Base-by-base conservation (phyloP, 805 yeast genomes). In the Zygosaccharomyces siamensis region DNA sequence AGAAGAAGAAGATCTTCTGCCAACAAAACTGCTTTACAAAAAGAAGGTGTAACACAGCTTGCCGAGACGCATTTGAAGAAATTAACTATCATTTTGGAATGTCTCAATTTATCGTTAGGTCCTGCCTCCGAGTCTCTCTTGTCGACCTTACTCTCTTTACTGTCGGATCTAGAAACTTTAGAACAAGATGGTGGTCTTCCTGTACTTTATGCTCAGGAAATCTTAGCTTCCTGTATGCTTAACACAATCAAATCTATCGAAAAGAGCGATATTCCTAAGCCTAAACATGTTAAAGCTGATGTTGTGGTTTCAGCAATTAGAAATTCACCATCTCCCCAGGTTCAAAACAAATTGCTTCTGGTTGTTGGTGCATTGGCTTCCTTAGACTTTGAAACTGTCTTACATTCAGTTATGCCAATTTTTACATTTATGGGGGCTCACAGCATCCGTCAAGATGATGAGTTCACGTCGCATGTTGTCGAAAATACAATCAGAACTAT, bases 361-460 rank as follows among this genome's bases (percentile, higher is more conserved):
- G 92, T 93, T 24, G 82, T 93, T 56, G 86, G 97, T 2, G 84
- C 89, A 43, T 72, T 93, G 56, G 98, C 98, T 0, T 74, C 89
- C 0, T 70, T 93, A 48, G 86, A 92, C 10, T 97, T 98, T 7
- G 97, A 92, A 61, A 80, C 86, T 27, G 89, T 93, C 26, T 72
- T 93, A 46, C 98, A 93, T 69, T 86, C 97, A 2, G 96, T 93
- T 7, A 93, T 93, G 99, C 99, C 99, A n/a, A 92, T 93, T 45
- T 93, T 93, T 73, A 93, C 99, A 1, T 93, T 93, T 60, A 93
- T 93, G 98, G 99, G 99, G 51, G 96, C 98, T 10, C 95, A 89
- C 61, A 90, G 97, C 11, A 80, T 93, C 45, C 84, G 96, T 61
- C 97, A 93, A 69, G 99, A 93, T 66, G 98, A 93, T 67, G 97